Evolutionary conservation across 2,329 filamentous ascomycete genomes (phyloP).

Genomic region (Colletotrichum shisoi): DNA sequence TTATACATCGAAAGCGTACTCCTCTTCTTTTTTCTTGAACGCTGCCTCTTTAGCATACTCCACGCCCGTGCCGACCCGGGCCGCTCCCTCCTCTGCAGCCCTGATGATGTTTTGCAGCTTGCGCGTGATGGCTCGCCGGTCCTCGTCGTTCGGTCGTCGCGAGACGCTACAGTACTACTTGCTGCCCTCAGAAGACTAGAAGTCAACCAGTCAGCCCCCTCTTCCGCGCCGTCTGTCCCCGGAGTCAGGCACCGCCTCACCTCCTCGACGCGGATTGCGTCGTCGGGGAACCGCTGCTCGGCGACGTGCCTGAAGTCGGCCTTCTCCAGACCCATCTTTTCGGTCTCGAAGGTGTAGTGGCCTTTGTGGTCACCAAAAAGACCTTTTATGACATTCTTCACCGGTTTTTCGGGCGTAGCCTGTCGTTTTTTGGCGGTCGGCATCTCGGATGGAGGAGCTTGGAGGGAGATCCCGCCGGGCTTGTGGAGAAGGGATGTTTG

Average conservation of each 20-base stretch:
- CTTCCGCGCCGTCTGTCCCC: not conserved
- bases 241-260: not conserved
- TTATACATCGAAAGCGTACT: not conserved
- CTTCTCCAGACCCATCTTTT: constrained; percentile 1
- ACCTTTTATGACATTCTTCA: not conserved
- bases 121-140: not conserved
- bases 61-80: not conserved
- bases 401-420: not conserved
- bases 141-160: constrained; percentile 8
- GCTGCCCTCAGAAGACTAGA: not conserved
- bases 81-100: not conserved
- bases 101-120: not conserved
- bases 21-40: not conserved
- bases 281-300: constrained; percentile 3
- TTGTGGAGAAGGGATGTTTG: not conserved
- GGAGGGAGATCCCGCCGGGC: not conserved
- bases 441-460: not conserved
- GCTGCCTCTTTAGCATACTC: not conserved
- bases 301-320: not conserved
- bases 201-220: not conserved
- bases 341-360: constrained; percentile 3
- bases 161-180: constrained; percentile 13
- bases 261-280: constrained; percentile 4
- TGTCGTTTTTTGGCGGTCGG: not conserved
- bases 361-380: not conserved